phyloP scores from a whole-genome alignment of 2,329 filamentous ascomycete species.

The Emergomyces africanus region DNA sequence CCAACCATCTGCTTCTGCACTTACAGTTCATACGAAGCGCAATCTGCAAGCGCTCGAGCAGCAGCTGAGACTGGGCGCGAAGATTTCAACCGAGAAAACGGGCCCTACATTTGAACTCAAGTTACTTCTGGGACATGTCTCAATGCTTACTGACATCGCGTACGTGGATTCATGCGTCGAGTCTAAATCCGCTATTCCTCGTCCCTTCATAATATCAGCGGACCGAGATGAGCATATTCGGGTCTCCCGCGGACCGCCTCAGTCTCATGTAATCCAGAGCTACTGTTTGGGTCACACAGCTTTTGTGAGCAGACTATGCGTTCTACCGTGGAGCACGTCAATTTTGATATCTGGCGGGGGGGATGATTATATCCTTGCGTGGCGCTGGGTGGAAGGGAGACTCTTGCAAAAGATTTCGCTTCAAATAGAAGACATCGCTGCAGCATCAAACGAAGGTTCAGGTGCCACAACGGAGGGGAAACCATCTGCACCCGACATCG shows the following conservation, averaged over 20 bases:
- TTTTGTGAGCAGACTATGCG: constrained; percentile 66
- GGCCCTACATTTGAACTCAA: constrained; percentile 56
- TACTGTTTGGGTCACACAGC: constrained; percentile 82
- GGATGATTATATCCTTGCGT: constrained; percentile 64
- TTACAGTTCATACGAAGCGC: constrained; percentile 51
- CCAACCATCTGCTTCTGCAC: constrained; percentile 41
- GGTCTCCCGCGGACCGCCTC: constrained; percentile 65
- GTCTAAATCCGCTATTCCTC: constrained; percentile 35
- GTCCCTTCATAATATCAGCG: constrained; percentile 51
- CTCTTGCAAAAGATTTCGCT: constrained; percentile 20
- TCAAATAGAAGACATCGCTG: constrained; percentile 9
- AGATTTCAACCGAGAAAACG: constrained; percentile 32
- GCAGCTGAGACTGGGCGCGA: constrained; percentile 37
- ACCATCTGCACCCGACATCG: constrained; percentile 19
- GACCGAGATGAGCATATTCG: constrained; percentile 78
- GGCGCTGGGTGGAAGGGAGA: constrained; percentile 56
- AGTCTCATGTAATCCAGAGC: constrained; percentile 75
- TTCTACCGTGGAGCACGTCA: constrained; percentile 44
- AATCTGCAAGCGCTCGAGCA: constrained; percentile 46
- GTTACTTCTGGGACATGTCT: constrained; percentile 83
- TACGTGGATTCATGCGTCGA: constrained; percentile 37
- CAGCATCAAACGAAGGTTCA: neutral
- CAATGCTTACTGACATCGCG: constrained; percentile 70
- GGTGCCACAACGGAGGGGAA: neutral
- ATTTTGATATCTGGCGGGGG: constrained; percentile 76